Evolutionary conservation across 1,284 basidiomycete species (phyloP).

Genomic region (Polyporus tsugae): DNA sequence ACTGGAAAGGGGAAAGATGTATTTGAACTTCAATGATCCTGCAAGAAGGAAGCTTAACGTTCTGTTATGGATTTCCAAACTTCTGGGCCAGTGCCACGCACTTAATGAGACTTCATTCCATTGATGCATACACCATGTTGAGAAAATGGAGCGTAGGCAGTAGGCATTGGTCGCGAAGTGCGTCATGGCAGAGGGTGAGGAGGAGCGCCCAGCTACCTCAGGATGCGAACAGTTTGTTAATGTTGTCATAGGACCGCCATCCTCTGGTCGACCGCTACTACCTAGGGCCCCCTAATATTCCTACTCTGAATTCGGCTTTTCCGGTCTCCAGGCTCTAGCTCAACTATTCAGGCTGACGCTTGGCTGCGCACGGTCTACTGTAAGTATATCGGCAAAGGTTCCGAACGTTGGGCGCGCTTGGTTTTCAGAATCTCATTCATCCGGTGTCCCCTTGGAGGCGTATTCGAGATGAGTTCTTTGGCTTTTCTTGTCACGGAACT

Average conservation of each 20-base stretch:
- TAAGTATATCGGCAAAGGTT: neutral
- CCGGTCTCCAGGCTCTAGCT: neutral
- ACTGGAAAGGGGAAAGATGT: neutral
- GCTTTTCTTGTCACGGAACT: constrained; percentile 63
- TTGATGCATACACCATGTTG: too few species aligned
- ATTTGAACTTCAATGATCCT: neutral
- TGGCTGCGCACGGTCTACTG: neutral
- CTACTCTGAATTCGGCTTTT: neutral
- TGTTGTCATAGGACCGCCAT: neutral
- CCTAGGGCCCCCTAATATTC: neutral
- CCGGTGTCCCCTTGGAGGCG: constrained; percentile 3
- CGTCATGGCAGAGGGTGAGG: neutral
- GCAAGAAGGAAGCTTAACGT: neutral
- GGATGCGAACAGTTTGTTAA: too few species aligned
- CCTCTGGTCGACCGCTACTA: neutral
- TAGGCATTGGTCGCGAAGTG: neutral
- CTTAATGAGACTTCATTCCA: neutral
- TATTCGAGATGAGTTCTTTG: constrained; percentile 55
- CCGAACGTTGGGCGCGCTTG: neutral
- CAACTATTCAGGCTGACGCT: neutral
- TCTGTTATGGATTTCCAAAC: neutral
- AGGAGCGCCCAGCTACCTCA: neutral
- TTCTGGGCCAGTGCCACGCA: neutral
- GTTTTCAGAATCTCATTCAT: neutral
- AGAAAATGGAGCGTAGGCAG: neutral